phyloP scores from a whole-genome alignment of 1,139 yeast species.

The Suhomyces terraborum region DNA sequence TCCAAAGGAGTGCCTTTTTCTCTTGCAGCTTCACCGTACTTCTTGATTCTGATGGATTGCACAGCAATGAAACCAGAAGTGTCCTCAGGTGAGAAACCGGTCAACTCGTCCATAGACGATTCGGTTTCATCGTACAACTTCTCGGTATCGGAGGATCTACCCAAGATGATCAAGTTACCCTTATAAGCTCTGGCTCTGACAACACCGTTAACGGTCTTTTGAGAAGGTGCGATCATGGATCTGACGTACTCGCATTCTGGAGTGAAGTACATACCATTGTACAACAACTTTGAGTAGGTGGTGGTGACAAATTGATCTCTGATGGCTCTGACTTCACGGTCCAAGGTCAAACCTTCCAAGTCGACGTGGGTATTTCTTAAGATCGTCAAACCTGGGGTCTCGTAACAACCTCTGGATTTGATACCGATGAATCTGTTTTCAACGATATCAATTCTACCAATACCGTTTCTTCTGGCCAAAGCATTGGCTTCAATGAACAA shows the following conservation, averaged over 20 bases:
- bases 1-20: conserved; percentile 61
- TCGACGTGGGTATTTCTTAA: conserved; percentile 94
- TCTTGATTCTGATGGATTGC: conserved; percentile 96
- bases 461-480: conserved; percentile 98
- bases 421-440: conserved; percentile 98
- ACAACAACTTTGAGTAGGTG: conserved; percentile 82
- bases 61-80: conserved; percentile 97
- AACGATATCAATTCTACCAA: conserved; percentile 97
- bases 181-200: conserved; percentile 94
- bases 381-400: conserved; percentile 96
- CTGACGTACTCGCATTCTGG: conserved; percentile 98
- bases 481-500: conserved; percentile 90
- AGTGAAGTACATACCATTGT: conserved; percentile 96
- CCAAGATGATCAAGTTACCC: conserved; percentile 80
- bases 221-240: conserved; percentile 91
- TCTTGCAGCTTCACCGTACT: conserved; percentile 94
- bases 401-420: conserved; percentile 99
- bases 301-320: conserved; percentile 97
- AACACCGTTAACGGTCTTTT: conserved; percentile 91
- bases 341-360: conserved; percentile 93
- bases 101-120: conserved; percentile 98
- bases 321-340: conserved; percentile 95
- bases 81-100: conserved; percentile 97
- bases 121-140: conserved; percentile 96
- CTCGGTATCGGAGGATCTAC: conserved; percentile 94